Evolutionary conservation across 2,329 filamentous ascomycete genomes (phyloP), one percentile per base, ranked within the genome.

Genomic region (Colletotrichum destructivum): DNA sequence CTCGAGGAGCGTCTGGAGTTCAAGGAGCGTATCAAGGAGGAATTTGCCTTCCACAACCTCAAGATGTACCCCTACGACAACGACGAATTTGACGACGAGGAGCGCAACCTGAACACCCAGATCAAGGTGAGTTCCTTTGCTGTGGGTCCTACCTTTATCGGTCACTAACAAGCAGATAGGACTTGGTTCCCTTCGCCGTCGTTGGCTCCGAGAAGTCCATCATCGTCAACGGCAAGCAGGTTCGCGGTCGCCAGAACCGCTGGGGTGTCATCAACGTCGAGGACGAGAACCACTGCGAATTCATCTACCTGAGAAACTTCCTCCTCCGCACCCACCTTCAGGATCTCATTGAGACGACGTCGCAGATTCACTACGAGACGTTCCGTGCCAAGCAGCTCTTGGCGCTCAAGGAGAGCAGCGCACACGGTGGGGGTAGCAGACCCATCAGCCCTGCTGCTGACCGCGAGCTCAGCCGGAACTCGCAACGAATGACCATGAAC

Each of bases 61-160:
- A 96, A 98, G 89, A 99, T 99, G 96, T 99, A 97, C 89, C 96
- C 96, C 73, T 99, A 99, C 84, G 96, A 99, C 84, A 98, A 98
- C 82, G 96, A 99, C 79, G 96, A 99, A 88, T 93, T 98, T 78
- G 96, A 99, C 81, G 93, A 96, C 75, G 96, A 99, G 88, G 96
- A 99, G 88, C 93, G 94, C 78, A 92, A 92, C 73, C 88, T 97
- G 85, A 98, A 98, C 87, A 91, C 91, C 71, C 94, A 97, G 82
- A 99, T 99, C 87, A 98, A 98, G 93, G 95, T 97, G 16, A 15
- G 71, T 31, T 13, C 12, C 62, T 4, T 57, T 31, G 0, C 23
- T 21, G 9, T 18, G 15, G 54, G 15, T 40, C 7, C 13, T 40
- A n/a, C 44, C 62, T n/a, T 49, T 6, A n/a, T 6, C 35, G 11